Percentiles rank a stretch among this genome's conserved stretches.
phyloP scores from a whole-genome alignment of 2,329 filamentous ascomycete genomes.

The Aspergillus pseudoviridinutans region DNA sequence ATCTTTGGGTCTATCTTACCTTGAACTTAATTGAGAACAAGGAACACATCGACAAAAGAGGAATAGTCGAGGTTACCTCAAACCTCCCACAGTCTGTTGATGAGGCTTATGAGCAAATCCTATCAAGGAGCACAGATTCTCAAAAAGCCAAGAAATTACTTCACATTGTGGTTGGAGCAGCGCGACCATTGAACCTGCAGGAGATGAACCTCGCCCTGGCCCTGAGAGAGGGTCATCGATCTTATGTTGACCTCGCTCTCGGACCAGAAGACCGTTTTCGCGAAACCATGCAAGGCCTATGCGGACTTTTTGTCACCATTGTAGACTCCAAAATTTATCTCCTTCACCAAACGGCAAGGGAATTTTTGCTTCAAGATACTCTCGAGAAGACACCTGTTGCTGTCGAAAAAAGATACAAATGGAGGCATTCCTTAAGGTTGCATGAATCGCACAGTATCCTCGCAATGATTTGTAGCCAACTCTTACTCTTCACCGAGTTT shows the following conservation, averaged over 20 bases:
- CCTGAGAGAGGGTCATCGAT: background rate
- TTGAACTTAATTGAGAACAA: background rate
- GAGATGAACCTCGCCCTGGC: slow-evolving; percentile 14
- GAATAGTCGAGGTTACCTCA: slow-evolving; percentile 3
- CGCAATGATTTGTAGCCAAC: too few relatives aligned
- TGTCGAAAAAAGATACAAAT: background rate
- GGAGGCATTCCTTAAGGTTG: too few relatives aligned
- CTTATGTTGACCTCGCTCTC: background rate
- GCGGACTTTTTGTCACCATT: background rate
- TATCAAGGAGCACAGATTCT: slow-evolving; percentile 3
- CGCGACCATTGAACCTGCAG: slow-evolving; percentile 9
- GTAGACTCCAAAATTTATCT: background rate
- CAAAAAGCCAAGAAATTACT: slow-evolving; percentile 6
- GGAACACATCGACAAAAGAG: slow-evolving; percentile 1
- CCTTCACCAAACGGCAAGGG: background rate
- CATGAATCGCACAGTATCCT: background rate
- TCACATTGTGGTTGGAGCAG: slow-evolving; percentile 12
- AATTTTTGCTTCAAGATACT: background rate
- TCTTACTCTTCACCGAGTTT: too few relatives aligned
- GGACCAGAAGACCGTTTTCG: background rate
- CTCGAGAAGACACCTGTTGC: background rate
- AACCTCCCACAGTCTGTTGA: slow-evolving; percentile 5
- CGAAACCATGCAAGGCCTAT: background rate
- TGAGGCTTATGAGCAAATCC: slow-evolving; percentile 13
- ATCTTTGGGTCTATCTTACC: slow-evolving; percentile 13